These are phyloP conservation scores for Elongisporangium anandrum DNA, from an alignment of 352 stramenopile species.

Conservation along the genomic window DNA sequence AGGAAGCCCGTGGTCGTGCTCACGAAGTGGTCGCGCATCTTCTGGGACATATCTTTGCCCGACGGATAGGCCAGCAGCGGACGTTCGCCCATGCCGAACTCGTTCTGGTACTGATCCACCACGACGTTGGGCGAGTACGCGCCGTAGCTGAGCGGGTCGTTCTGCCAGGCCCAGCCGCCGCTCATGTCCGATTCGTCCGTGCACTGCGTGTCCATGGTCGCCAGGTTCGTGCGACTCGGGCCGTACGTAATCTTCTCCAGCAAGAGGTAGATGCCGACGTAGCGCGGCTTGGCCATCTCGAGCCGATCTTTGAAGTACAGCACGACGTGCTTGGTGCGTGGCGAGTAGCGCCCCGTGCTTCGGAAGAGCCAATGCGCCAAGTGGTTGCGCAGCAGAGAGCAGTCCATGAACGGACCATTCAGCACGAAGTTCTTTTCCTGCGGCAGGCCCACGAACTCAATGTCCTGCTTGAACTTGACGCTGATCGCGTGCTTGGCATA, in stretches of 20 bases:
- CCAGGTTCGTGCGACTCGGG: slow-evolving; percentile 58
- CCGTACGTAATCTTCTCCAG: slow-evolving; percentile 77
- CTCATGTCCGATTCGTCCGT: slow-evolving; percentile 32
- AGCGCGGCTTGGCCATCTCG: slow-evolving; percentile 22
- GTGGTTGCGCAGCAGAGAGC: slow-evolving; percentile 70
- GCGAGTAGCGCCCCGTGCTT: slow-evolving; percentile 59
- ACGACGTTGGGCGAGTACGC: slow-evolving; percentile 75
- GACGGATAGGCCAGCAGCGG: slow-evolving; percentile 52
- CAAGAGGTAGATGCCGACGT: slow-evolving; percentile 68
- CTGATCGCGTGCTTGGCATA: slow-evolving; percentile 78
- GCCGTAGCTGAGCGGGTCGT: slow-evolving; percentile 60
- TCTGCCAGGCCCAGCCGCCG: slow-evolving; percentile 79
- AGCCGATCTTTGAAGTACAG: slow-evolving; percentile 48
- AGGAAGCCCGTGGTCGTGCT: slow-evolving; percentile 52
- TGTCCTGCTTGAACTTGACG: slow-evolving; percentile 48
- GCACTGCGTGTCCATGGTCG: slow-evolving; percentile 41
- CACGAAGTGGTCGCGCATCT: slow-evolving; percentile 76
- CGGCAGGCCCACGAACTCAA: slow-evolving; percentile 50
- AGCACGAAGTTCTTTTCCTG: slow-evolving; percentile 67
- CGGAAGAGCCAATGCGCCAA: slow-evolving; percentile 76
- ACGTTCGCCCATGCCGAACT: slow-evolving; percentile 74
- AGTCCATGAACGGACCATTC: slow-evolving; percentile 73
- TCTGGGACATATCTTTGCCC: slow-evolving; percentile 49
- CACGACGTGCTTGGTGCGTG: slow-evolving; percentile 54
- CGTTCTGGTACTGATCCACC: slow-evolving; percentile 73